A percentile compares a stretch with the other conserved stretches of the same genome.
phyloP scores from a whole-genome alignment of 2,329 filamentous ascomycete species.

The Aotearoamyces nothofagi region DNA sequence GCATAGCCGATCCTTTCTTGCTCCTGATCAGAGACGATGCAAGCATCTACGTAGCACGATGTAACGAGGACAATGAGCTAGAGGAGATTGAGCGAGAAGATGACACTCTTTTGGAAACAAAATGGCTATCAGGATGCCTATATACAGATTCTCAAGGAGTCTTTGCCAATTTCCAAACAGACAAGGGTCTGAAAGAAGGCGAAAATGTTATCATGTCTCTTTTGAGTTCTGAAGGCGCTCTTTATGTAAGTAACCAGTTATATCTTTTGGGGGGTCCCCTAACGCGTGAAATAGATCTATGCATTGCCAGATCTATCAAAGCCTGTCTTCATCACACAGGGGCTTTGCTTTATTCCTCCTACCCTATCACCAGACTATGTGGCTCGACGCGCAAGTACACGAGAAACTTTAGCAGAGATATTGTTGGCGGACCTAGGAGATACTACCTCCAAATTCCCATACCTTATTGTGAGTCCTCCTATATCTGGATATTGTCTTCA shows the following conservation, averaged over 20 bases:
- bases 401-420: constrained; percentile 64
- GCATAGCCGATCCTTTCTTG: constrained; percentile 76
- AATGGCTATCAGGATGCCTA: constrained; percentile 73
- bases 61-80: constrained; percentile 68
- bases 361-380: constrained; percentile 58
- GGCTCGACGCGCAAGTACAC: constrained; percentile 52
- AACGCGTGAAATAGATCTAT: constrained; percentile 62
- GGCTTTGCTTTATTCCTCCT: constrained; percentile 63
- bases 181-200: constrained; percentile 23
- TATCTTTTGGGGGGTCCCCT: too few species aligned
- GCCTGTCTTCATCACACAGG: constrained; percentile 60
- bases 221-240: constrained; percentile 56
- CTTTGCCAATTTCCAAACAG: constrained; percentile 29
- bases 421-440: constrained; percentile 78
- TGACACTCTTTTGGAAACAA: constrained; percentile 37
- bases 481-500: neutral
- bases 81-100: constrained; percentile 62
- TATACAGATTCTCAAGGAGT: constrained; percentile 52
- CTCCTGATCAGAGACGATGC: constrained; percentile 72
- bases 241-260: constrained; percentile 64
- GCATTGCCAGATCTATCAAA: constrained; percentile 57
- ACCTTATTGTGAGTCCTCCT: constrained; percentile 58
- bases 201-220: constrained; percentile 59
- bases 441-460: constrained; percentile 50
- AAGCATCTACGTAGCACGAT: constrained; percentile 63